Conservation (phyloP, 495 filamentous ascomycete species). For the Penicillium ucsense region DNA sequence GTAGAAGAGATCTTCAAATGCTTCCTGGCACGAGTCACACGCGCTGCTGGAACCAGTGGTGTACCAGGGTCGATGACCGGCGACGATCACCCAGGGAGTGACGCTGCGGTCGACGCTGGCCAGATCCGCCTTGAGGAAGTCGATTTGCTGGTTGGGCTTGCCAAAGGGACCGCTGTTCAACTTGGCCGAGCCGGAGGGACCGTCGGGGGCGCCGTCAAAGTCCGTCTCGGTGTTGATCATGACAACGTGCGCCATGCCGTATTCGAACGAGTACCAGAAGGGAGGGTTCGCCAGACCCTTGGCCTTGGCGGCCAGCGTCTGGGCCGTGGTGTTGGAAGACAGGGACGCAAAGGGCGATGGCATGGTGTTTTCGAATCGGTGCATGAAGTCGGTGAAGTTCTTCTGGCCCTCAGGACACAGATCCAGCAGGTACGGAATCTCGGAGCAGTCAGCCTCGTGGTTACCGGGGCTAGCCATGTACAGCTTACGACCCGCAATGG, state of each 20-base stretch:
- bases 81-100: slow-evolving; percentile 50
- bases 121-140: slow-evolving; percentile 40
- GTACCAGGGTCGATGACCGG: slow-evolving; percentile 56
- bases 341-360: slow-evolving; percentile 36
- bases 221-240: slow-evolving; percentile 53
- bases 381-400: slow-evolving; percentile 52
- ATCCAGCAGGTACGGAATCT: slow-evolving; percentile 29
- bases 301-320: slow-evolving; percentile 37
- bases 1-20: slow-evolving; percentile 49
- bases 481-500: slow-evolving; percentile 31
- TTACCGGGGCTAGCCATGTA: slow-evolving; percentile 50
- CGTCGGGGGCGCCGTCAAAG: slow-evolving; percentile 34
- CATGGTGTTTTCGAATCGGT: slow-evolving; percentile 44
- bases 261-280: slow-evolving; percentile 58
- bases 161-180: slow-evolving; percentile 46
- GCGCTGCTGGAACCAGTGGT: slow-evolving; percentile 22
- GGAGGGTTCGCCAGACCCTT: slow-evolving; percentile 42
- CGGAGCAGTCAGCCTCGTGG: slow-evolving; percentile 44
- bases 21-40: slow-evolving; percentile 44
- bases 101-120: slow-evolving; percentile 38
- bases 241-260: slow-evolving; percentile 47
- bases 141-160: slow-evolving; percentile 18
- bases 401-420: slow-evolving; percentile 48
- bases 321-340: slow-evolving; percentile 37
- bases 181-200: slow-evolving; percentile 33